Evolutionary conservation across 495 filamentous ascomycete species (phyloP).

Genomic region (Trichoderma asperelloides): DNA sequence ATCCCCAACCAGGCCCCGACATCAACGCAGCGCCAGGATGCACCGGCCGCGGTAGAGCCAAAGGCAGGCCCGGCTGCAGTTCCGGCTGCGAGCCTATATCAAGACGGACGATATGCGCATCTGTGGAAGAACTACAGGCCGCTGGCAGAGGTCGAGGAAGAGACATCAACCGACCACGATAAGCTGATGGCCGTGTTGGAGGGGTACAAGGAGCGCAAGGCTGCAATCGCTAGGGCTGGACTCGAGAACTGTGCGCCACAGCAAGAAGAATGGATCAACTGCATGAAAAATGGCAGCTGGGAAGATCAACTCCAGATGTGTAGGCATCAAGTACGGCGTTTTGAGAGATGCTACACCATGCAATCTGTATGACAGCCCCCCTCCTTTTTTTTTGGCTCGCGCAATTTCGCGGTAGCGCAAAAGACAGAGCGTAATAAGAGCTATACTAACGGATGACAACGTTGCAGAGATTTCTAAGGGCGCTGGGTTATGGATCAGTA

Average conservation of each 20-base stretch:
- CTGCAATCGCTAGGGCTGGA: conserved; percentile 67
- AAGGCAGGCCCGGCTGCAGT: conserved; percentile 13
- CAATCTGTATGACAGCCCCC: conserved; percentile 53
- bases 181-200: conserved; percentile 68
- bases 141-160: conserved; percentile 50
- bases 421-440: too few relatives aligned
- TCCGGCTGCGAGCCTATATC: conserved; percentile 35
- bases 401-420: too few relatives aligned
- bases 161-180: conserved; percentile 60
- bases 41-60: not conserved
- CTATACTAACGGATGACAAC: not conserved
- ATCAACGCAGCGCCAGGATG: conserved; percentile 14
- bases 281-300: conserved; percentile 59
- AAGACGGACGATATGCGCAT: conserved; percentile 85
- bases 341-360: conserved; percentile 73
- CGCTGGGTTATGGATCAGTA: conserved; percentile 74
- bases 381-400: not conserved
- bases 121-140: conserved; percentile 85
- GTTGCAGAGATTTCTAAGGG: conserved; percentile 69
- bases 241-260: conserved; percentile 90
- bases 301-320: conserved; percentile 62
- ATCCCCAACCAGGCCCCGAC: conserved; percentile 22
- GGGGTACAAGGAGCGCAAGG: conserved; percentile 71
- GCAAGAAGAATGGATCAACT: conserved; percentile 63
- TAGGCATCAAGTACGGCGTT: conserved; percentile 53